A percentile compares a stretch with the other conserved stretches of the same genome.
phyloP scores from a whole-genome alignment of 2,329 filamentous ascomycete genomes.

The Aureobasidium sp. region DNA sequence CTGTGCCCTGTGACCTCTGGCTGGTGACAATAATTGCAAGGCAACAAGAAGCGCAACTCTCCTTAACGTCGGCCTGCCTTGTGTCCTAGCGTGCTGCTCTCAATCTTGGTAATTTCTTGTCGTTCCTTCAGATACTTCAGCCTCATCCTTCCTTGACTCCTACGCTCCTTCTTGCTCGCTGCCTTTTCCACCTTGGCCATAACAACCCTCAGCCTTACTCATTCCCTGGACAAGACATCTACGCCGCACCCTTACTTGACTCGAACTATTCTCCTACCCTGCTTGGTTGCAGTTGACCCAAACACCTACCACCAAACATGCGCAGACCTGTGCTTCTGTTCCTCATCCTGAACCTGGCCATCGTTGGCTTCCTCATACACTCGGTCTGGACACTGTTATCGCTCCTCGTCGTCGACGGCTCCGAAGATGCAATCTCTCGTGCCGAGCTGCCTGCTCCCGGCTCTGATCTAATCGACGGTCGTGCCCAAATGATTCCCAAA shows the following conservation, averaged over 20 bases:
- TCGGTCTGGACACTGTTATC: constrained; percentile 63
- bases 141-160: not conserved
- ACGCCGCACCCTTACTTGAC: not conserved
- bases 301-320: constrained; percentile 36
- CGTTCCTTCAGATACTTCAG: not conserved
- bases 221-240: not conserved
- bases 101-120: not conserved
- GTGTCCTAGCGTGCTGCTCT: not conserved
- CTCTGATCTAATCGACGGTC: constrained; percentile 47
- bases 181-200: not conserved
- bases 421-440: constrained; percentile 56
- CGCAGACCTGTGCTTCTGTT: constrained; percentile 53
- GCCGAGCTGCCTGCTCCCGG: constrained; percentile 59
- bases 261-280: not conserved
- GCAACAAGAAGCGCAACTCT: constrained; percentile 5
- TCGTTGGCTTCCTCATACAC: constrained; percentile 57
- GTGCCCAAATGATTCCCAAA: constrained; percentile 59
- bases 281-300: not conserved
- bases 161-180: not conserved
- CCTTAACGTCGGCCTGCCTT: constrained; percentile 1
- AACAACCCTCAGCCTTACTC: not conserved
- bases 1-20: not conserved
- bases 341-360: constrained; percentile 53
- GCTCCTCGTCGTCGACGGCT: constrained; percentile 59
- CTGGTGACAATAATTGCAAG: not conserved